These are phyloP conservation scores for Boletus mariae DNA, from an alignment of 1,284 basidiomycete genomes.

Conservation along the genomic window DNA sequence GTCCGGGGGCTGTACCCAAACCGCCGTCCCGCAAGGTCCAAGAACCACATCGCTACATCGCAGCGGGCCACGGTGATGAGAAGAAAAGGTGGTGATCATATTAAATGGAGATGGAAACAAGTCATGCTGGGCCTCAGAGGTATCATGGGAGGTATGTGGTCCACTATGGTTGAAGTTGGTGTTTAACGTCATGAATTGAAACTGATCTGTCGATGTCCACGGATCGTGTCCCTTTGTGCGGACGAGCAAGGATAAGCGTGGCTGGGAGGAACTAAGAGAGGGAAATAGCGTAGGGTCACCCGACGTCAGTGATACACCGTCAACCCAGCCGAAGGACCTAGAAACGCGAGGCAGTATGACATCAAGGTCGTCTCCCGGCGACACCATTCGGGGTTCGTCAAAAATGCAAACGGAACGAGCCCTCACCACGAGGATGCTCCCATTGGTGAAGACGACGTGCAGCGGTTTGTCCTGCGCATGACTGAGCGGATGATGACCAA, in stretches of 20 bases:
- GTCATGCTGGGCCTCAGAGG: slow-evolving; percentile 29
- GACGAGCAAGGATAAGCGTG: slow-evolving; percentile 47
- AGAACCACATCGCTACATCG: slow-evolving; percentile 50
- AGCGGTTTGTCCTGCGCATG: slow-evolving; percentile 41
- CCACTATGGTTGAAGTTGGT: slow-evolving; percentile 2
- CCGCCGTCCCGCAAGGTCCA: slow-evolving; percentile 50
- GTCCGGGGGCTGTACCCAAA: slow-evolving; percentile 56
- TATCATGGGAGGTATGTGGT: slow-evolving; percentile 1
- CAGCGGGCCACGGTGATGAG: slow-evolving; percentile 42
- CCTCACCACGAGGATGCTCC: slow-evolving; percentile 51
- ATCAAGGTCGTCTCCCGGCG: slow-evolving; percentile 10
- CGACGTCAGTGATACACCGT: slow-evolving; percentile 46
- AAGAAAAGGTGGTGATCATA: slow-evolving; percentile 32
- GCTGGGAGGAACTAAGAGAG: slow-evolving; percentile 6
- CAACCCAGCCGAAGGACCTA: slow-evolving; percentile 62
- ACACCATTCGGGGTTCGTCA: slow-evolving; percentile 36
- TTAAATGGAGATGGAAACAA: slow-evolving; percentile 37
- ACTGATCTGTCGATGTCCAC: slow-evolving; percentile 46
- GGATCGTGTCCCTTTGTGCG: slow-evolving; percentile 56
- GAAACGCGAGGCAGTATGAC: slow-evolving; percentile 38
- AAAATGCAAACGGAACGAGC: slow-evolving; percentile 57
- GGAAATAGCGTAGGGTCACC: slow-evolving; percentile 2
- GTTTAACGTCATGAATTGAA: slow-evolving; percentile 45
- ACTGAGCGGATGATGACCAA: slow-evolving; percentile 14
- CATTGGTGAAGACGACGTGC: slow-evolving; percentile 46